Base-by-base conservation (phyloP, 192 early-diverging fungal species). In the Coemansia umbellata region DNA sequence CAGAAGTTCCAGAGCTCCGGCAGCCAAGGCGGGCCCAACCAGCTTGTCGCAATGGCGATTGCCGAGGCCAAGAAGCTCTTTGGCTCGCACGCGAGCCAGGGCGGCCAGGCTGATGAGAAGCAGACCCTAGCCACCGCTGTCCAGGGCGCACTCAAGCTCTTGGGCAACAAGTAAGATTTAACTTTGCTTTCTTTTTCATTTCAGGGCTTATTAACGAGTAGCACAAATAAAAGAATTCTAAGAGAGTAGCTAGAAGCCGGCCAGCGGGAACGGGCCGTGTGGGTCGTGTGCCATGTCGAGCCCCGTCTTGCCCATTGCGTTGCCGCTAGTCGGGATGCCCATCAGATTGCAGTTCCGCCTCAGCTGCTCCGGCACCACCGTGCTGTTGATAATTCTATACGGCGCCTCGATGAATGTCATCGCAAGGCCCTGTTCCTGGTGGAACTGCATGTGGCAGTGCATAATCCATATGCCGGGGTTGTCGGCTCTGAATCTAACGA, bases 401-500 rank as follows among this genome's bases (percentile, higher is more conserved):
- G 89, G 87, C 18, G 87, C 83, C 63, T 88, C 87, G 50, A 91
- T 63, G 59, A 93, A 71, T 2, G 78, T 74, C 28, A 81, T 61
- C 8, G 80, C 84, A 48, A 93, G 78, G 50, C 91, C 91, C 42
- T 85, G 74, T 43, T 83, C 80, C 24, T 86, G 64, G 51, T 80
- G 75, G 63, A 60, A 80, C 51, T 72, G 57, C 65, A 68, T 75
- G 69, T 92, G 92, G 68, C 91, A 94, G 69, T 92, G 92, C 77
- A 92, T 82, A 39, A 87, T 56, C 90, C 90, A 94, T 23, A 83
- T 73, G 43, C 43, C 43, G 14, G 43, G 43, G 24, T 45, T 45
- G 26, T 45, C 43, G 13, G 86, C 85, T 15, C 71, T 39, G 69
- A 91, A 90, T 23, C 89, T 77, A 24, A 94, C 63, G 39, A 87